These are phyloP conservation scores for Leccinum ochraceum DNA, from an alignment of 768 basidiomycete species.

Conservation along the genomic window DNA sequence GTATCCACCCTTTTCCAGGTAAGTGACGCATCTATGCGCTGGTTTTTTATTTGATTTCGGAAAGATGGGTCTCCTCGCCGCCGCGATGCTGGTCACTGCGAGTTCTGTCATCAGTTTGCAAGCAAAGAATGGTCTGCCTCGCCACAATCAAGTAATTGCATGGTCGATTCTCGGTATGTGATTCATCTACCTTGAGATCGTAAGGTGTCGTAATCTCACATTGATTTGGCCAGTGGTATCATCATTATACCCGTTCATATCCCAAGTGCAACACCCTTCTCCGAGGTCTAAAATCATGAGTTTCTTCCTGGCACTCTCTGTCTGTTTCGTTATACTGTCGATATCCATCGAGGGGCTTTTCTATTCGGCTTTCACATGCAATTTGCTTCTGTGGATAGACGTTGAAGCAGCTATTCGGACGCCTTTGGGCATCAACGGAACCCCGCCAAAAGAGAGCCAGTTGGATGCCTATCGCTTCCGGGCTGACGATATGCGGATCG, in stretches of 20 bases:
- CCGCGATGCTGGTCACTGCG: slow-evolving; percentile 53
- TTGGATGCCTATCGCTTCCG: slow-evolving; percentile 43
- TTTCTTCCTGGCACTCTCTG: slow-evolving; percentile 71
- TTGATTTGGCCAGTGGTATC: slow-evolving; percentile 49
- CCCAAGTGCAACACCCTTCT: slow-evolving; percentile 36
- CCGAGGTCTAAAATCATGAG: slow-evolving; percentile 54
- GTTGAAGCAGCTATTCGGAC: slow-evolving; percentile 47
- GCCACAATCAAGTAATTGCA: slow-evolving; percentile 56
- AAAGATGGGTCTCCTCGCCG: slow-evolving; percentile 46
- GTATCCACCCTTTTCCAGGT: slow-evolving; percentile 26
- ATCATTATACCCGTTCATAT: slow-evolving; percentile 52
- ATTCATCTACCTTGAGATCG: neutral
- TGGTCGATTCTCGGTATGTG: slow-evolving; percentile 68
- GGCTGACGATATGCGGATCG: slow-evolving; percentile 68
- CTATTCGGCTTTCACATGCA: slow-evolving; percentile 65
- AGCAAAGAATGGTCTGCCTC: slow-evolving; percentile 65
- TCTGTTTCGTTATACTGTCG: slow-evolving; percentile 77
- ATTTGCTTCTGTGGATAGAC: slow-evolving; percentile 66
- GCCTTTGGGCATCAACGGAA: neutral
- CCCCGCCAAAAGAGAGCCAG: slow-evolving; percentile 2
- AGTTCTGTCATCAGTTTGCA: slow-evolving; percentile 62
- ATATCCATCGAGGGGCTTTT: slow-evolving; percentile 84
- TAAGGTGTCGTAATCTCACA: neutral
- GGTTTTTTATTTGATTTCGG: neutral
- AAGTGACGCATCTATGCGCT: neutral